Evolutionary conservation across 202 grass and related monocot species (phyloP).

Genomic region (Thinopyrum obtusiflorum): DNA sequence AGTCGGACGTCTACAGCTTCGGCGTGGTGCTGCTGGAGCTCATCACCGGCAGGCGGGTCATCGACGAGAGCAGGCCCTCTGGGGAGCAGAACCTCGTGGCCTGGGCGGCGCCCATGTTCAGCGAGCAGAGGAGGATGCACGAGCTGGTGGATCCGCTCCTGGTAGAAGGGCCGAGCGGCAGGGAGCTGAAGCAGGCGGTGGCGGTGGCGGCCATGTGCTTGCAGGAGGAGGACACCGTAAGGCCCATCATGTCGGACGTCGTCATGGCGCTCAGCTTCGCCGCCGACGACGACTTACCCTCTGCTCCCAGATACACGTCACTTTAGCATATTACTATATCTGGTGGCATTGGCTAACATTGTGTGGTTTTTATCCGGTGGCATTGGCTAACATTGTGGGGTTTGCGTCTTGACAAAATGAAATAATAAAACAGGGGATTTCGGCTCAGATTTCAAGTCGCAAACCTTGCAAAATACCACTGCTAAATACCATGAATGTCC

Average conservation of each 20-base stretch:
- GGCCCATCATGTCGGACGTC: slow-evolving; percentile 45
- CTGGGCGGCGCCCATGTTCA: slow-evolving; percentile 38
- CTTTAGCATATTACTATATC: not conserved
- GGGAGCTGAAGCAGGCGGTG: slow-evolving; percentile 41
- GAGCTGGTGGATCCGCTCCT: slow-evolving; percentile 48
- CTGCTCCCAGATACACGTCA: not conserved
- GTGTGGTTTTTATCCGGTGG: not conserved
- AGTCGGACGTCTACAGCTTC: slow-evolving; percentile 56
- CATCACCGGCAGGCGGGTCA: slow-evolving; percentile 38
- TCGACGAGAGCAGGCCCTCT: slow-evolving; percentile 30
- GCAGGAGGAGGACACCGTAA: slow-evolving; percentile 34
- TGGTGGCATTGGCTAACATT: slow-evolving; percentile 11
- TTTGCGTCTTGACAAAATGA: not conserved
- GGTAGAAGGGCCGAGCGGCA: not conserved
- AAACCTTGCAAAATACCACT: not conserved
- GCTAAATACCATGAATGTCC: too few species aligned
- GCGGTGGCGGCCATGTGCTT: slow-evolving; percentile 51
- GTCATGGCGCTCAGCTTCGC: slow-evolving; percentile 39
- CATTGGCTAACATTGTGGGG: slow-evolving; percentile 8
- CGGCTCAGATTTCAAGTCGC: not conserved
- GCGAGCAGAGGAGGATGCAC: slow-evolving; percentile 21
- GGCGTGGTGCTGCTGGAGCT: slow-evolving; percentile 59
- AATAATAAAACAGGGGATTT: not conserved
- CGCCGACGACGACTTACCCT: not conserved
- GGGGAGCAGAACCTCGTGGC: slow-evolving; percentile 41